Conservation (phyloP, 2,329 filamentous ascomycete genomes). For the Cytospora piceicola region DNA sequence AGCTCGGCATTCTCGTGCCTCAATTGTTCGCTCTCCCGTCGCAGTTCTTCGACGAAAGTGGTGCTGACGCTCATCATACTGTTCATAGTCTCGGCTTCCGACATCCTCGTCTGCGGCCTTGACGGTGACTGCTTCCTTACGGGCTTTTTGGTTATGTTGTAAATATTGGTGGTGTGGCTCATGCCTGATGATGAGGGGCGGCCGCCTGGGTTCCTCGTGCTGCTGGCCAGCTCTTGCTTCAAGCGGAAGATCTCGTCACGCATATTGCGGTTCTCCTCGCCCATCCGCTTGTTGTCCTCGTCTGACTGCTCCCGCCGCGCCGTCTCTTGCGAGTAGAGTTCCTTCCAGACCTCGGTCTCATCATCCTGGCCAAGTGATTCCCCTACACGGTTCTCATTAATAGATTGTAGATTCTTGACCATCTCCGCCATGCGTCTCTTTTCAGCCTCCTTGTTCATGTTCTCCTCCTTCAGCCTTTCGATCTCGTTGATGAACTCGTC, state of each 20-base stretch:
- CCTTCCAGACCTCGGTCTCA: conserved; percentile 52
- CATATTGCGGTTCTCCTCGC: conserved; percentile 83
- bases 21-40: conserved; percentile 71
- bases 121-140: conserved; percentile 49
- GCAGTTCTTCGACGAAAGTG: conserved; percentile 76
- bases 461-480: conserved; percentile 79
- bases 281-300: conserved; percentile 77
- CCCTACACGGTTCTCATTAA: conserved; percentile 54
- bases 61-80: conserved; percentile 55
- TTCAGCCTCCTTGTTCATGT: conserved; percentile 77
- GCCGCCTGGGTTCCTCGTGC: conserved; percentile 32
- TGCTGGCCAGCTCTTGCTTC: conserved; percentile 57
- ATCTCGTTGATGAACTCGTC: conserved; percentile 84
- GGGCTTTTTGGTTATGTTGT: conserved; percentile 64
- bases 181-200: conserved; percentile 38
- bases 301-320: conserved; percentile 87
- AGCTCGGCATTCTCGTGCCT: conserved; percentile 92
- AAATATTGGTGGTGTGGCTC: conserved; percentile 68
- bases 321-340: conserved; percentile 81
- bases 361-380: conserved; percentile 36
- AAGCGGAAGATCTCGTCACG: conserved; percentile 82
- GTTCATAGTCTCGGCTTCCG: conserved; percentile 55
- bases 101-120: conserved; percentile 54
- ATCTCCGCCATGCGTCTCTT: conserved; percentile 85
- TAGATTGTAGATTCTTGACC: conserved; percentile 63